Evolutionary conservation across 371 early-diverging fungal species (phyloP), one percentile per base, ranked within the genome.

Genomic region (Nematocida minor): DNA sequence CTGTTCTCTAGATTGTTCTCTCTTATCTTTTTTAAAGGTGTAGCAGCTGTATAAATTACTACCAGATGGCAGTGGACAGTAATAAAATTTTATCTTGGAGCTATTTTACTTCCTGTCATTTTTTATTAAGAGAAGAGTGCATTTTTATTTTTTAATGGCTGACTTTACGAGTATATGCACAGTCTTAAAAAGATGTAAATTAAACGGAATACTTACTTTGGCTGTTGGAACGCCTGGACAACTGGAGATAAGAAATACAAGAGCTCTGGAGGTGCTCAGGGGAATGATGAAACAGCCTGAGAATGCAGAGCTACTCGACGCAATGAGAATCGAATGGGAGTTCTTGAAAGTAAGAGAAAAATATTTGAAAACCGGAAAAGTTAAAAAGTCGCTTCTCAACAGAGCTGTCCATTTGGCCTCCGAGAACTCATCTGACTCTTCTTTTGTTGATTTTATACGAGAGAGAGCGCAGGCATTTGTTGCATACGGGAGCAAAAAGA

Each of bases 131-230:
- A 18, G 11, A 44, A 11, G 7, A 11, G 44, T 7, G 31, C 29
- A 32, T 60, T 70, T 60, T 63, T 22, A 22, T 36, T 60, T 47
- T 51, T 55, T 60, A 16, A 20, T 55, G 41, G 46, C 32, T 3
- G 27, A 67, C 4, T 47, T 36, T 60, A 22, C 11, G 47, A 6
- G 57, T 9, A 32, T 70, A 22, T 60, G 38, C 4, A 60, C 48
- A 40, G 60, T 70, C 36, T 40, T 70, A 18, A 60, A n/a, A 49
- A 66, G 60, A 46, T 70, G 71, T 31, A 60, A 53, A 27, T n/a
- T 70, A 11, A 9, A 32, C 16, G 60, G 62, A 9, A 32, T 47
- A 6, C 7, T 57, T 22, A 36, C 22, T 7, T 38, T 70, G 2
- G 32, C 36, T n/a, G n/a, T 25, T 11, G 71, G 63, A 32, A 22